Evolutionary conservation across 1,139 yeast species (phyloP), one percentile per base, ranked within the genome.

Genomic region (Petasospora fabianii): DNA sequence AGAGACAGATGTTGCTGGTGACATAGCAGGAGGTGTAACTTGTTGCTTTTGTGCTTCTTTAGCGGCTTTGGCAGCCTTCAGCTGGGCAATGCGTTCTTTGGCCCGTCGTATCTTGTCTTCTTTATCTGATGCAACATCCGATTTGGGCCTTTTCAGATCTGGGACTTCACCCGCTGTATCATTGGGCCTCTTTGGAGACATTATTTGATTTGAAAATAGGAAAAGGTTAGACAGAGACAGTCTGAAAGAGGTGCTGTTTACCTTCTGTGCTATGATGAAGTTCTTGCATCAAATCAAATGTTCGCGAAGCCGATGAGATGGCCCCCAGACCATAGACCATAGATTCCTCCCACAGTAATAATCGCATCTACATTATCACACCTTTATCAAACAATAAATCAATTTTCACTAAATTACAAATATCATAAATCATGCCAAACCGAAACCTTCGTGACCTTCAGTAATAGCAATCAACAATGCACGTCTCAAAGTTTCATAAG

Each of bases 381-480:
- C n/a, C n/a, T n/a, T n/a, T n/a, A n/a, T n/a, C n/a, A n/a, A n/a
- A n/a, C n/a, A n/a, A n/a, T n/a, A n/a, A n/a, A n/a, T n/a, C n/a
- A n/a, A n/a, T n/a, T n/a, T 26, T 5, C 15, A n/a, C n/a, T n/a
- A n/a, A 13, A 8, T 9, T n/a, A 8, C 28, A 26, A 22, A 12
- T 8, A 6, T 22, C 6, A n/a, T 9, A 26, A 26, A 15, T 48
- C 42, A 54, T 16, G 55, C 58, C 26, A 54, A 48, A 6, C 97
- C 98, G 65, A 94, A 94, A 6, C 98, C 98, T 68, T 86, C 97
- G 56, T 85, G 84, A 13, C 98, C 98, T 61, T 92, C 98, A 20
- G 90, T 85, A 14, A 94, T 79, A 0, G 98, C 97, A 54, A 84
- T 64, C 51, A 90, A 65, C 45, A 94, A 63, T 1, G 95, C 80